Evolutionary conservation across 176 grass and related monocot genomes (phyloP).

Genomic region (Aegilops bicornis): DNA sequence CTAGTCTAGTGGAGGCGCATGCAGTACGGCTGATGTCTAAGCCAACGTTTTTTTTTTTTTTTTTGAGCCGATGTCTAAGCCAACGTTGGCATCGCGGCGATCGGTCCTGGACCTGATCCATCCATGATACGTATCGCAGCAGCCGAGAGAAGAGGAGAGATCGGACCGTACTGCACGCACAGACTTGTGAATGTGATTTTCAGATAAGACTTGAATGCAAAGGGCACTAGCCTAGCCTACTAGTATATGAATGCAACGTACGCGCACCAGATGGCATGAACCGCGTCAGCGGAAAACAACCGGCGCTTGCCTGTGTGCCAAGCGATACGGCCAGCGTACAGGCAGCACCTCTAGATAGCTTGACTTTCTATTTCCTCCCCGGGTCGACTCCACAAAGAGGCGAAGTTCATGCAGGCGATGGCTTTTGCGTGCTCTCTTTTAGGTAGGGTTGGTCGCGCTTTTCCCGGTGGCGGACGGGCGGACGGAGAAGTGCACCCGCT

Average conservation of each 20-base stretch:
- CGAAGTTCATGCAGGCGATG: too few species aligned
- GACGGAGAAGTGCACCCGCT: conserved; percentile 8
- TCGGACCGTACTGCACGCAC: conserved; percentile 6
- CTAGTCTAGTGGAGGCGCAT: neutral
- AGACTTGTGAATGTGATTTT: neutral
- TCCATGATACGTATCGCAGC: neutral
- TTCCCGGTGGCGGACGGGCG: neutral
- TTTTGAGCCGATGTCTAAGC: too few species aligned
- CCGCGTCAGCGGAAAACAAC: neutral
- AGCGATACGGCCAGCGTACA: neutral
- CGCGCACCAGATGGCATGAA: neutral
- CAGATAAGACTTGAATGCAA: neutral
- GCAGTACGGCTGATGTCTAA: neutral
- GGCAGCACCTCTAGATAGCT: neutral
- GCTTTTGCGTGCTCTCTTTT: conserved; percentile 3
- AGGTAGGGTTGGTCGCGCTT: conserved; percentile 21
- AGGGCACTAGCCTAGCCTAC: neutral
- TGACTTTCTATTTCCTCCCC: too few species aligned
- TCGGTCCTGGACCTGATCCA: neutral
- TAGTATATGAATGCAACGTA: conserved; percentile 22
- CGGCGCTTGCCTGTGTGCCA: neutral
- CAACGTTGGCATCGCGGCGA: neutral
- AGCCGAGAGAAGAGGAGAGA: neutral
- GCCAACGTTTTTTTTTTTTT: too few species aligned
- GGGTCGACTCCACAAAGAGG: too few species aligned